These are phyloP conservation scores for Trypanosoma rangeli DNA, from an alignment of 208 protist genomes.

Conservation along the genomic window DNA sequence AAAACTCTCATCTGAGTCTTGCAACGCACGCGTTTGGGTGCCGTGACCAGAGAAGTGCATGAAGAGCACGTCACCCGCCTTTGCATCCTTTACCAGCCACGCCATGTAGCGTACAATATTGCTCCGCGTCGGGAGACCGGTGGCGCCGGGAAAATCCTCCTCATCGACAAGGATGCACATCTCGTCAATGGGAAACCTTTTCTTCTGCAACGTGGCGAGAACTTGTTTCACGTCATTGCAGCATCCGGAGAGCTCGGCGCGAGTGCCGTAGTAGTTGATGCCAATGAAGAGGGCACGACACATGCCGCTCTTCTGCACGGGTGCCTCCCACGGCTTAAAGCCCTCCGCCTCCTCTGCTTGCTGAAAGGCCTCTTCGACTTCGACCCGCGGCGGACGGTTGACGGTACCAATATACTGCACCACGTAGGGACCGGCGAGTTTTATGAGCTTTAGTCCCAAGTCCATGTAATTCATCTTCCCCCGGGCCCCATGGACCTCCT, in stretches of 20 bases:
- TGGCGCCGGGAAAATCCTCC: conserved; percentile 39
- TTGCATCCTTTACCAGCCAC: conserved; percentile 63
- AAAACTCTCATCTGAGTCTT: conserved; percentile 63
- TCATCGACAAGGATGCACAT: conserved; percentile 77
- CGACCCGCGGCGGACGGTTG: conserved; percentile 30
- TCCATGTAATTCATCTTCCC: conserved; percentile 35
- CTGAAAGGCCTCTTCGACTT: conserved; percentile 51
- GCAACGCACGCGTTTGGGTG: conserved; percentile 41
- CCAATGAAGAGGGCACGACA: conserved; percentile 62
- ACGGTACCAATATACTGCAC: conserved; percentile 56
- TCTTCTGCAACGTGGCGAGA: conserved; percentile 62
- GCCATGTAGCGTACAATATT: conserved; percentile 79
- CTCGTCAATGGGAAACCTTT: conserved; percentile 44
- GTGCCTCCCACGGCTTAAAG: conserved; percentile 36
- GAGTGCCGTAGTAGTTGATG: conserved; percentile 79
- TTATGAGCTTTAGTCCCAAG: conserved; percentile 38
- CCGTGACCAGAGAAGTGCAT: conserved; percentile 87
- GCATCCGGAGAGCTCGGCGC: conserved; percentile 59
- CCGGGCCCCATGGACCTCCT: conserved; percentile 5
- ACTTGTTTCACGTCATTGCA: conserved; percentile 69
- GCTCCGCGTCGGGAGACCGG: conserved; percentile 42
- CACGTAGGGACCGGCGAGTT: conserved; percentile 45
- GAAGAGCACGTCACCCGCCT: conserved; percentile 80
- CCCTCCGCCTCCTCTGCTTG: conserved; percentile 32
- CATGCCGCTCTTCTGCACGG: conserved; percentile 30